These are phyloP conservation scores for Austroboletus eburneus DNA, from an alignment of 768 basidiomycete genomes.

Conservation along the genomic window DNA sequence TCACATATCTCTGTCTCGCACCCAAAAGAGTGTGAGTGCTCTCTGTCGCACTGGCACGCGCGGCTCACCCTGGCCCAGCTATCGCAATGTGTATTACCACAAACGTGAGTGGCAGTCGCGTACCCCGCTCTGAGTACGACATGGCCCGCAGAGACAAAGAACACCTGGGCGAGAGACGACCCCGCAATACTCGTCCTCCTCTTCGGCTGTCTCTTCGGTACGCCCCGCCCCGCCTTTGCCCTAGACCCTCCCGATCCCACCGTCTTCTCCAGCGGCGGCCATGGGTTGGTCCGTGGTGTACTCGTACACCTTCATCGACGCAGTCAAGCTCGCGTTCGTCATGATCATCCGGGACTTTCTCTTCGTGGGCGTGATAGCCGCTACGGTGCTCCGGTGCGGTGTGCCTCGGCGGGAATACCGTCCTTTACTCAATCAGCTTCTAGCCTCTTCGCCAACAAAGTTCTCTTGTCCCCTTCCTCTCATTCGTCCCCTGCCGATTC, in stretches of 20 bases:
- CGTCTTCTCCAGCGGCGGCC: constrained; percentile 56
- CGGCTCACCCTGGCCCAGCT: constrained; percentile 42
- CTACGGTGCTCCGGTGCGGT: constrained; percentile 84
- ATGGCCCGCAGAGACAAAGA: constrained; percentile 77
- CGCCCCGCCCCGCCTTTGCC: background rate
- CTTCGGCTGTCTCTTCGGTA: constrained; percentile 71
- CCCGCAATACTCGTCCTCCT: constrained; percentile 92
- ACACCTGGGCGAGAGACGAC: constrained; percentile 97
- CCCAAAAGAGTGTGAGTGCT: constrained; percentile 80
- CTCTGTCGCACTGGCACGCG: background rate
- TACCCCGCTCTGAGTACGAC: background rate
- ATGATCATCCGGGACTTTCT: constrained; percentile 93
- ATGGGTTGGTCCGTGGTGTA: constrained; percentile 86
- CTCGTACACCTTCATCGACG: constrained; percentile 51
- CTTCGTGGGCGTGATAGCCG: constrained; percentile 65
- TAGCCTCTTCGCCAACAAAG: constrained; percentile 69
- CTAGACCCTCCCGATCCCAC: background rate
- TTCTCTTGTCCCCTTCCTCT: constrained; percentile 66
- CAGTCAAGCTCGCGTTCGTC: constrained; percentile 61
- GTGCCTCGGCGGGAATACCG: no score
- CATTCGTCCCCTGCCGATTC: constrained; percentile 69
- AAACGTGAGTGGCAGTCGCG: constrained; percentile 59
- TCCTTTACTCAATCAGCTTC: no score
- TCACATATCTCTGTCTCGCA: constrained; percentile 89
- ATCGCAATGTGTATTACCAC: constrained; percentile 97